Evolutionary conservation across 345 rosid genomes (phyloP).

Genomic region (Hibiscus syriacus): DNA sequence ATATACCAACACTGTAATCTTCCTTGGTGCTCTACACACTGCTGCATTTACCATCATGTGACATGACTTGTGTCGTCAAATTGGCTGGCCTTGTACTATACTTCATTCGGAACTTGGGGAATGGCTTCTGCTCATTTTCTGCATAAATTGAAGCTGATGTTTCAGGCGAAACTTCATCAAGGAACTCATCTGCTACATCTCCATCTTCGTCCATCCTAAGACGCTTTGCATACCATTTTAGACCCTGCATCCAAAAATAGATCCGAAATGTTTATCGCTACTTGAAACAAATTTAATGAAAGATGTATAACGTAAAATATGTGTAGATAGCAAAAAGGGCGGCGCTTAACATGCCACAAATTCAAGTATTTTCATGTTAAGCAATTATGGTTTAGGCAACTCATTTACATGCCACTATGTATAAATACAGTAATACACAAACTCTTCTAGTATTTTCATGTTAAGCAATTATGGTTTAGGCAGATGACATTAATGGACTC

Average conservation of each 20-base stretch:
- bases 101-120: slow-evolving; percentile 35
- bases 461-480: no score
- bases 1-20: slow-evolving; percentile 27
- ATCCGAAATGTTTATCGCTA: no score
- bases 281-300: no score
- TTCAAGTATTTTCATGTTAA: no score
- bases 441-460: no score
- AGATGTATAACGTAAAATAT: no score
- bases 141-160: slow-evolving; percentile 11
- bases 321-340: no score
- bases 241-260: slow-evolving; percentile 62
- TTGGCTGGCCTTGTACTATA: slow-evolving; percentile 36
- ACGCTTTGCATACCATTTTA: slow-evolving; percentile 77
- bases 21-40: slow-evolving; percentile 45
- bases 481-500: no score
- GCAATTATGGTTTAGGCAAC: no score
- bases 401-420: no score
- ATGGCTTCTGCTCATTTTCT: slow-evolving; percentile 26
- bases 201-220: slow-evolving; percentile 98
- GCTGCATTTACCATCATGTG: slow-evolving; percentile 50
- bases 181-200: slow-evolving; percentile 91
- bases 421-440: no score
- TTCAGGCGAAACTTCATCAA: slow-evolving; percentile 47
- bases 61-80: slow-evolving; percentile 44
- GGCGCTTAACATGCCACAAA: no score